Conservation (phyloP, 257 asterid species). For the Capsicum pubescens region DNA sequence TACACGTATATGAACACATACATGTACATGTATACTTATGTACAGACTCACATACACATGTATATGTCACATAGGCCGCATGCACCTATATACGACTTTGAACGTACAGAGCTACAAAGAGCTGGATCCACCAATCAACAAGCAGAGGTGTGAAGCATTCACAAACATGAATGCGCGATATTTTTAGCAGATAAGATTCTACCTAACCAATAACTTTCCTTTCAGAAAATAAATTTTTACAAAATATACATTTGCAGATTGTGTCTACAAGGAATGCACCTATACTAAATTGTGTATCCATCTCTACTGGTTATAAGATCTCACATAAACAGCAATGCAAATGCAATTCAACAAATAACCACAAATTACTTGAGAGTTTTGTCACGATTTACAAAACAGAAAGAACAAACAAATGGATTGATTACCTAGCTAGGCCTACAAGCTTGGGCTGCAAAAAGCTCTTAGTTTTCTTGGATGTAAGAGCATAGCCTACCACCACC, state of each 20-base stretch:
- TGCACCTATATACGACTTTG: too few species aligned
- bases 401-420: neutral
- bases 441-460: constrained; percentile 94
- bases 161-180: neutral
- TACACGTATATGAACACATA: neutral
- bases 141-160: neutral
- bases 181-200: neutral
- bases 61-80: too few species aligned
- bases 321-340: constrained; percentile 3
- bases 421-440: constrained; percentile 79
- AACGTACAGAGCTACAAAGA: neutral
- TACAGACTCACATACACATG: too few species aligned
- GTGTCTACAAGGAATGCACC: neutral
- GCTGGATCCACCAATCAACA: neutral
- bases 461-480: constrained; percentile 85
- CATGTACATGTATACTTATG: too few species aligned
- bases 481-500: constrained; percentile 78
- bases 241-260: neutral
- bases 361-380: neutral
- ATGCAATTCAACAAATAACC: neutral
- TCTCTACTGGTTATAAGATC: neutral
- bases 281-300: neutral
- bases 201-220: neutral
- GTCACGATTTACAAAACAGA: neutral
- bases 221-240: neutral